Percentiles rank a stretch among this genome's conserved stretches.
Evolutionary conservation across 768 basidiomycete genomes (phyloP).

Genomic region (Mycena vitilis): DNA sequence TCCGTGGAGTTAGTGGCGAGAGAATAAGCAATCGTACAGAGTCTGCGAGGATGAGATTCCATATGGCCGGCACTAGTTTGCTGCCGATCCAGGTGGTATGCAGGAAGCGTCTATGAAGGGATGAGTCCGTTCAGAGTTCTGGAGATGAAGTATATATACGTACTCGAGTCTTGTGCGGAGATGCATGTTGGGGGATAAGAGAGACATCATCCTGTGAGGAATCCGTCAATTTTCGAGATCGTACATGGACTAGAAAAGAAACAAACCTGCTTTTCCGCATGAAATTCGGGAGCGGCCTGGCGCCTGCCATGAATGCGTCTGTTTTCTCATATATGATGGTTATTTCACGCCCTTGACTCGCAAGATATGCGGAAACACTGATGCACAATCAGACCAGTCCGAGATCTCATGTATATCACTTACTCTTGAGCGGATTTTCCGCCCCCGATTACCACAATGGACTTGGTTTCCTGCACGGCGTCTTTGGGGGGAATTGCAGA

Average conservation of each 20-base stretch:
- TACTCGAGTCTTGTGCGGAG: slow-evolving; percentile 64
- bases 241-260: no score
- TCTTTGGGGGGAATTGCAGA: slow-evolving; percentile 43
- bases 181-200: slow-evolving; percentile 61
- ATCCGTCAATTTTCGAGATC: not conserved
- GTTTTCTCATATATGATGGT: slow-evolving; percentile 60
- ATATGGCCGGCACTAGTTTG: slow-evolving; percentile 19
- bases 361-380: slow-evolving; percentile 61
- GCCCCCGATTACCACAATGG: slow-evolving; percentile 67
- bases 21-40: not conserved
- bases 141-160: slow-evolving; percentile 20
- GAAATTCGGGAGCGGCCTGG: slow-evolving; percentile 39
- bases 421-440: slow-evolving; percentile 77
- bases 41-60: not conserved
- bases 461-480: slow-evolving; percentile 45
- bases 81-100: slow-evolving; percentile 38
- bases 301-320: slow-evolving; percentile 21
- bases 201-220: slow-evolving; percentile 54
- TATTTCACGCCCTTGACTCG: slow-evolving; percentile 59
- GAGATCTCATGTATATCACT: not conserved
- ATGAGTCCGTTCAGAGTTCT: not conserved
- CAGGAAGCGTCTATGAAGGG: slow-evolving; percentile 34
- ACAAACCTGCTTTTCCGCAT: slow-evolving; percentile 69
- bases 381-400: not conserved
- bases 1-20: not conserved